phyloP scores from a whole-genome alignment of 805 yeast genomes.

The Yarrowia yakushimensis region DNA sequence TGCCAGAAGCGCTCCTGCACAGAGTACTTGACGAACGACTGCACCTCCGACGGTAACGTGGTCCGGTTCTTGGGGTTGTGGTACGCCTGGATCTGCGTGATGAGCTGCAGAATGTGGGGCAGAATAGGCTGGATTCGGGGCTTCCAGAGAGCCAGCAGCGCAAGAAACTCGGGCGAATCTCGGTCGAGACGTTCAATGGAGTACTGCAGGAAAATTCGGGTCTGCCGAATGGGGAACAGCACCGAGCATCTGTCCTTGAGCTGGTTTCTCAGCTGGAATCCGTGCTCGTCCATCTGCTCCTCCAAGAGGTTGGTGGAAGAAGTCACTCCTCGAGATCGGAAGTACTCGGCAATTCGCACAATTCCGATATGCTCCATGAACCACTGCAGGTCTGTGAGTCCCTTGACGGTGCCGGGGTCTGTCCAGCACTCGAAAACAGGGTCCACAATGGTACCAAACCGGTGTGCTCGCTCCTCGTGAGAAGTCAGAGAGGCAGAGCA shows the following conservation, averaged over 20 bases:
- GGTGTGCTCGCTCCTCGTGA: constrained; percentile 59
- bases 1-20: constrained; percentile 97
- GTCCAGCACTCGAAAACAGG: constrained; percentile 93
- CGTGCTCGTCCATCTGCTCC: constrained; percentile 87
- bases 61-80: constrained; percentile 93
- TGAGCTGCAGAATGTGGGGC: constrained; percentile 82
- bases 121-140: constrained; percentile 89
- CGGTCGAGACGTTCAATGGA: constrained; percentile 88
- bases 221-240: constrained; percentile 91
- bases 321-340: constrained; percentile 74
- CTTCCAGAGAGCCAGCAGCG: constrained; percentile 76
- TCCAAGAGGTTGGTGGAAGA: constrained; percentile 70
- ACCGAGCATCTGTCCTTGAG: constrained; percentile 90
- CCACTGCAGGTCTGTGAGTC: constrained; percentile 88
- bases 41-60: constrained; percentile 82
- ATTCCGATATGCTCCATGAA: constrained; percentile 97
- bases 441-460: constrained; percentile 85
- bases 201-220: constrained; percentile 90
- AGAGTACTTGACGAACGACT: constrained; percentile 83
- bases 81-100: constrained; percentile 89
- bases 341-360: constrained; percentile 87
- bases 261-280: constrained; percentile 67
- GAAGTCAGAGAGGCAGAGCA: constrained; percentile 42
- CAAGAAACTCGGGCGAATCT: constrained; percentile 67
- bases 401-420: constrained; percentile 84